phyloP scores from a whole-genome alignment of 305 asterid species.

The Solanum hybrid region DNA sequence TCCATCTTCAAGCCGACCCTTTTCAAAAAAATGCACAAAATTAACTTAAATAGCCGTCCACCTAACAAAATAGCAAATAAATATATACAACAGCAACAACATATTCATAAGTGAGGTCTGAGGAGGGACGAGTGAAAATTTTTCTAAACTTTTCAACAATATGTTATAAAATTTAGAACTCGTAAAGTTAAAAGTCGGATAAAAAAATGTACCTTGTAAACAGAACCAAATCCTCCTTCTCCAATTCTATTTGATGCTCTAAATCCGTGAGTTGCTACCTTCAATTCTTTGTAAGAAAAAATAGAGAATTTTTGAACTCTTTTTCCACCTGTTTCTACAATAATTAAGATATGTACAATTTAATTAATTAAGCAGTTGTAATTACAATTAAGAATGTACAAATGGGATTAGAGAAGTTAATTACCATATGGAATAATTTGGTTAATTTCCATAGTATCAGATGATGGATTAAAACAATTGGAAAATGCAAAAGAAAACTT shows the following conservation, averaged over 20 bases:
- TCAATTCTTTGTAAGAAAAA: slow-evolving; percentile 42
- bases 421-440: slow-evolving; percentile 8
- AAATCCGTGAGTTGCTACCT: slow-evolving; percentile 59
- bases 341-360: background rate
- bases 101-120: background rate
- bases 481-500: slow-evolving; percentile 12
- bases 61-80: background rate
- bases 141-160: background rate
- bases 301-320: slow-evolving; percentile 25
- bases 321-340: slow-evolving; percentile 16
- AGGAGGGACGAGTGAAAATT: background rate
- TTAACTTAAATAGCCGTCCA: background rate
- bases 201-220: slow-evolving; percentile 40
- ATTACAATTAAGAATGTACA: background rate
- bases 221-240: slow-evolving; percentile 64
- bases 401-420: background rate
- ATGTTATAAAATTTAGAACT: too few relatives aligned
- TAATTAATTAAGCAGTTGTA: background rate
- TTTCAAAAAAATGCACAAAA: background rate
- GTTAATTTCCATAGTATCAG: background rate
- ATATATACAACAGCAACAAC: background rate
- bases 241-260: slow-evolving; percentile 47
- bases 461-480: slow-evolving; percentile 12
- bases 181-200: background rate
- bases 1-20: slow-evolving; percentile 57